Evolutionary conservation across 257 asterid genomes (phyloP), one percentile per base, ranked within the genome.

Genomic region (Ehretia macrophylla): DNA sequence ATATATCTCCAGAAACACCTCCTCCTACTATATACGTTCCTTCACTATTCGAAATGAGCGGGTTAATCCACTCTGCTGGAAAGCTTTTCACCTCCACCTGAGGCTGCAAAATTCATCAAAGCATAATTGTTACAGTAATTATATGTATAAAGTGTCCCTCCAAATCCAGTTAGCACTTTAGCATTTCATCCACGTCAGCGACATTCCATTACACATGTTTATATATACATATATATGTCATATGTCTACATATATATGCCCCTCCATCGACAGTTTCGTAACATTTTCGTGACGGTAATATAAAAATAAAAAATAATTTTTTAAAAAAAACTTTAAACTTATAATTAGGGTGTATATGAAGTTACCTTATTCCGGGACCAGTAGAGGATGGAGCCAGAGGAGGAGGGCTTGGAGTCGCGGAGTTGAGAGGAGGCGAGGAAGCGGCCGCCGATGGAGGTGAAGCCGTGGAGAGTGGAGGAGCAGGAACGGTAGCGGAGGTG

Each of bases 341-440:
- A n/a, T n/a, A n/a, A 27, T 27, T 27, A 27, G 35, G 6, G 35
- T 27, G 6, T 1, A 27, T 1, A 27, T 27, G 35, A 27, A 0
- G 21, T 51, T 64, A 92, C 96, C 95, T 86, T 86, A 72, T 80
- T 85, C 96, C 99, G 86, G 39, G 83, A 80, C 99, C 97, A 92
- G 73, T 86, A 86, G 23, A 83, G 68, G 49, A 88, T 65, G 56
- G 95, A 86, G 1, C 94, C 94, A 38, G 88, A 52, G 27, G 90
- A 55, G 27, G 93, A 70, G 10, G 83, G 69, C 65, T 84, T 92
- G 59, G 87, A 61, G 46, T 79, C 88, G 17, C 90, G 89, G 58
- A 77, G 70, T 75, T 88, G 99, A 63, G 99, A 80, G 12, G 95
- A 83, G 17, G 89, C 97, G 17, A 92, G 68, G 63, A 84, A 84